Base-by-base conservation (phyloP, 352 stramenopile species). In the Nothophytophthora sp. region DNA sequence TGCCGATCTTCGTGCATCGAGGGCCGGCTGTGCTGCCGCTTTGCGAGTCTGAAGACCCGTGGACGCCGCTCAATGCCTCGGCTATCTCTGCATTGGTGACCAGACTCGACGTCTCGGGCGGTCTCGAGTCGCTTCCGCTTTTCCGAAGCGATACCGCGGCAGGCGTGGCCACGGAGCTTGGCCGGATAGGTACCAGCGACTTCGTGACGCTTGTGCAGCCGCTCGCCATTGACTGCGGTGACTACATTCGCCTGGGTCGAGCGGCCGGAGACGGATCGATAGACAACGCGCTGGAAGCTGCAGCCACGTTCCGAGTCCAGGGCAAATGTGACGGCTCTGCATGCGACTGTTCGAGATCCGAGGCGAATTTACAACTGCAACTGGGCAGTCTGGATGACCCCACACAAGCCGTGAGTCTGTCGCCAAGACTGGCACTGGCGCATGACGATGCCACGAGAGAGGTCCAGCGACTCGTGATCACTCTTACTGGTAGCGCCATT, bases 21-120 rank as follows among this genome's bases (percentile, higher is more conserved):
- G 85, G 85, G 0, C 81, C 85, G 4, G 79, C 79, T 0, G 47
- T 90, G 44, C 44, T 95, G 1, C 82, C 85, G 4, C 51, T 95
- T 5, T 95, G 85, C 24, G 37, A 60, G 2, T 40, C 36, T 0
- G 34, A 46, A 1, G 69, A 92, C 32, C 69, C 82, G 1, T 93
- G 81, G 84, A 59, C 42, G 8, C 32, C 43, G 1, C 62, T 89
- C 41, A 60, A 68, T n/a, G 11, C 70, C 0, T 44, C 45, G 0
- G 28, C 45, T 18, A 56, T 86, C 8, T 23, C 60, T 1, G 10
- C 29, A 15, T 61, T 90, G 23, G 50, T 74, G 0, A 19, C 40
- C 0, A 41, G 42, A 2, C 61, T 90, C 0, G 72, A 67, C 18
- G 39, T 33, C 5, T 46, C 75, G 0, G 60, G 60, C 19, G 50